Base-by-base conservation (phyloP, 129 eudicot species). In the Deinandra increscens region DNA sequence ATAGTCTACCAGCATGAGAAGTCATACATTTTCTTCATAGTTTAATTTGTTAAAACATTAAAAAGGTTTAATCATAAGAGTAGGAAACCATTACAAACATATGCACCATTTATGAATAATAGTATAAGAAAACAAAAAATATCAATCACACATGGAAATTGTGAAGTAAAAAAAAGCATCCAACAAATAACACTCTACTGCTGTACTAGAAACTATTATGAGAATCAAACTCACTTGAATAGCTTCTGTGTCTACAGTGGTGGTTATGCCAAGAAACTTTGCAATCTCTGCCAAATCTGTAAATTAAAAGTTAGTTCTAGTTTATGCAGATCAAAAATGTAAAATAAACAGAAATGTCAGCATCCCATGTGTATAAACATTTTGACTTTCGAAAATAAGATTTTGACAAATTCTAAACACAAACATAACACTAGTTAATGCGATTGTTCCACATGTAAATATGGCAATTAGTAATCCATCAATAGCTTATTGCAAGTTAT, bases 251-350 rank as follows among this genome's bases (percentile, higher is more conserved):
- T 92, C 98, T 71, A 84, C 76, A 14, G 83, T 81, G 5, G 95
- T 80, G 29, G 98, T 92, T 65, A 92, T 83, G 56, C 98, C 98
- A 54, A 92, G 79, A 89, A 93, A 93, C 84, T 93, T 89, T 19
- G 99, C 99, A 61, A 93, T 93, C 81, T 89, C 99, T 4, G 99
- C 96, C 70, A 92, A 86, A 78, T 92, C 98, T 92, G 88, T 55
- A 72, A 54, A 68, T 8, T 13, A 42, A 5, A 42, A 62, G 38
- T 3, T 45, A 53, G 45, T 38, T 17, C 13, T 29, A n/a, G 6
- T 37, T 69, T 69, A 39, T 64, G 49, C 22, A 64, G 65, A 22
- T 33, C 0, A 50, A 62, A 70, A 13, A 36, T 39, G 10, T 41
- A 39, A 43, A 11, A 41, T 29, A 36, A 10, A 34, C 3, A 51